phyloP scores from a whole-genome alignment of 345 rosid species.

The Syzygium aromaticum region DNA sequence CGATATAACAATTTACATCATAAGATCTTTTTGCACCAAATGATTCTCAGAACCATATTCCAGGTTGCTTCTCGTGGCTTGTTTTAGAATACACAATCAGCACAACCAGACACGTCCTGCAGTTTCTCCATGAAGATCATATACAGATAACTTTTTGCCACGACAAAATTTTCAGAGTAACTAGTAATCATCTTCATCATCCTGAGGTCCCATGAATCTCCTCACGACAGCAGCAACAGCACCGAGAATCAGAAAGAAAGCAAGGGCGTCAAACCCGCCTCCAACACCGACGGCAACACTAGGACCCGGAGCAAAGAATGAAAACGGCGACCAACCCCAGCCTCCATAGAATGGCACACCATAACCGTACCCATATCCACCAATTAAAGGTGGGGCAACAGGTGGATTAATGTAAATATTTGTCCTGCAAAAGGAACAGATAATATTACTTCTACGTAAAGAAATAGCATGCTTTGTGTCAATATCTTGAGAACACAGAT shows the following conservation, averaged over 20 bases:
- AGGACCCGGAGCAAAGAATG: conserved; percentile 88
- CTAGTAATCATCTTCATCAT: conserved; percentile 50
- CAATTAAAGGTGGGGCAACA: conserved; percentile 80
- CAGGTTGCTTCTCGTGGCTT: neutral
- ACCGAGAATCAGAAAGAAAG: conserved; percentile 68
- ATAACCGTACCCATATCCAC: conserved; percentile 87
- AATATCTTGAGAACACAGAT: neutral
- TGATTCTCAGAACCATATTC: neutral
- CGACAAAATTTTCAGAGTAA: neutral
- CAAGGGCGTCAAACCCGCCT: conserved; percentile 66
- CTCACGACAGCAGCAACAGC: conserved; percentile 70
- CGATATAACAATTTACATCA: neutral
- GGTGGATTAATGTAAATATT: conserved; percentile 84
- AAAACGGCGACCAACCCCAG: conserved; percentile 96
- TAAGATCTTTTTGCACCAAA: neutral
- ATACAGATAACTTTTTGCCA: neutral
- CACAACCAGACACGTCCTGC: neutral
- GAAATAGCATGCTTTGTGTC: neutral
- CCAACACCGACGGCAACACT: conserved; percentile 69
- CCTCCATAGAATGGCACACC: conserved; percentile 81
- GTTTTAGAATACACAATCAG: neutral
- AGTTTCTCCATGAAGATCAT: neutral
- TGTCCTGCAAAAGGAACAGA: conserved; percentile 40
- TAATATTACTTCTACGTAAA: neutral
- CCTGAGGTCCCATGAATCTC: conserved; percentile 51